Conservation (phyloP, 108 stramenopile genomes). For the Epipyxis sp. region DNA sequence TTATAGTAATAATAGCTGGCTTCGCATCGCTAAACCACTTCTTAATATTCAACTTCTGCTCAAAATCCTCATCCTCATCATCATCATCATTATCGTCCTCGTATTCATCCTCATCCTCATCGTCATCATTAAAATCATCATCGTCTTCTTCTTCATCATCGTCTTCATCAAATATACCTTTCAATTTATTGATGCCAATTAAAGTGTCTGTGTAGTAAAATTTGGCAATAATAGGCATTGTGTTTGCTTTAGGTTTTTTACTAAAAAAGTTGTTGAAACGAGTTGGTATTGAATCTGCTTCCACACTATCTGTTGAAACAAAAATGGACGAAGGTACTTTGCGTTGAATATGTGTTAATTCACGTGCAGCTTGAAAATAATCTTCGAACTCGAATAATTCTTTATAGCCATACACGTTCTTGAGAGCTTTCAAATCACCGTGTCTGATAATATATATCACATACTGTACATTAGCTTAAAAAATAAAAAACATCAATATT, state of each 20-base stretch:
- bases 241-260: not conserved
- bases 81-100: conserved; percentile 16
- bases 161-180: conserved; percentile 23
- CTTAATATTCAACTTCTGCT: not conserved
- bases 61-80: not conserved
- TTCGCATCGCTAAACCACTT: not conserved
- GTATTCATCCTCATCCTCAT: conserved; percentile 27
- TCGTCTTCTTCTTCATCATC: conserved; percentile 16
- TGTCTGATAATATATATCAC: not conserved
- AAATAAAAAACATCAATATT: too few relatives aligned
- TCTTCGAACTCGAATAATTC: conserved; percentile 33
- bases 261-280: not conserved
- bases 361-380: not conserved
- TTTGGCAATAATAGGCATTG: too few relatives aligned
- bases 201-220: not conserved
- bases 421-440: conserved; percentile 23
- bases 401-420: conserved; percentile 18
- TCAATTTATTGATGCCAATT: not conserved
- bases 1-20: not conserved
- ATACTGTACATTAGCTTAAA: not conserved
- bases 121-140: conserved; percentile 9
- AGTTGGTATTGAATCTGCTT: not conserved
- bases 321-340: not conserved
- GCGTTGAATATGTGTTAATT: not conserved
- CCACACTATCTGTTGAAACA: conserved; percentile 17